Conservation (phyloP, 768 basidiomycete species). For the Boletus rubescentipes region DNA sequence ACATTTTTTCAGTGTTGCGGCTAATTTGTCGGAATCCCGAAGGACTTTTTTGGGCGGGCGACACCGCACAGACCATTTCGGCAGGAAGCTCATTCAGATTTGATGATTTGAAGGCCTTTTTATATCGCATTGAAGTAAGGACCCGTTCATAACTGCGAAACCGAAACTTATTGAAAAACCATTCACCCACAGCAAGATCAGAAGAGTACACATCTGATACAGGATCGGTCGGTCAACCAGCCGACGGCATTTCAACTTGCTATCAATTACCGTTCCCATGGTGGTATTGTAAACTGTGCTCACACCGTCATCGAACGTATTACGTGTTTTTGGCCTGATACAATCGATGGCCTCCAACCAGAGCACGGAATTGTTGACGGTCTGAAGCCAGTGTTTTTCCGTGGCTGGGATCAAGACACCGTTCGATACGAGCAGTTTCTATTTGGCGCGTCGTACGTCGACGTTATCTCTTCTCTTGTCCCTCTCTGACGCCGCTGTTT, state of each 20-base stretch:
- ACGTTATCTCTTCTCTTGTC: background rate
- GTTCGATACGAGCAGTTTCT: slow-evolving; percentile 55
- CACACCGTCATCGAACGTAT: slow-evolving; percentile 64
- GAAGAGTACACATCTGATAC: slow-evolving; percentile 9
- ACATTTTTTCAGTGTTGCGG: slow-evolving; percentile 49
- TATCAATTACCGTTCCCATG: slow-evolving; percentile 69
- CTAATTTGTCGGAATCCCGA: slow-evolving; percentile 61
- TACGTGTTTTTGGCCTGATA: slow-evolving; percentile 56
- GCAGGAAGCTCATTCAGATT: slow-evolving; percentile 73
- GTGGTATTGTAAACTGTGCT: slow-evolving; percentile 73
- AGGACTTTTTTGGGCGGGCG: slow-evolving; percentile 77
- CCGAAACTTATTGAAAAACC: background rate
- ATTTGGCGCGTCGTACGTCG: slow-evolving; percentile 45
- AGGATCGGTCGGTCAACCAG: slow-evolving; percentile 15
- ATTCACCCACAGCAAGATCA: slow-evolving; percentile 22
- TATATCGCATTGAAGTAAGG: slow-evolving; percentile 59
- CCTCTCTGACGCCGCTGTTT: slow-evolving; percentile 10
- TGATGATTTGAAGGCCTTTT: slow-evolving; percentile 65
- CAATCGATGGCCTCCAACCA: slow-evolving; percentile 56
- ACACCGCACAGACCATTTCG: slow-evolving; percentile 78
- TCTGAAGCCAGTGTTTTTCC: slow-evolving; percentile 57
- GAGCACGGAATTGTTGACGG: slow-evolving; percentile 59
- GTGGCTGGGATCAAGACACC: slow-evolving; percentile 43
- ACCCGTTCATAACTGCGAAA: background rate
- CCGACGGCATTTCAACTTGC: slow-evolving; percentile 55